Percentiles rank a stretch among this genome's conserved stretches.
Evolutionary conservation across 2,329 filamentous ascomycete genomes (phyloP).

Genomic region (Furcasterigmium furcatum): DNA sequence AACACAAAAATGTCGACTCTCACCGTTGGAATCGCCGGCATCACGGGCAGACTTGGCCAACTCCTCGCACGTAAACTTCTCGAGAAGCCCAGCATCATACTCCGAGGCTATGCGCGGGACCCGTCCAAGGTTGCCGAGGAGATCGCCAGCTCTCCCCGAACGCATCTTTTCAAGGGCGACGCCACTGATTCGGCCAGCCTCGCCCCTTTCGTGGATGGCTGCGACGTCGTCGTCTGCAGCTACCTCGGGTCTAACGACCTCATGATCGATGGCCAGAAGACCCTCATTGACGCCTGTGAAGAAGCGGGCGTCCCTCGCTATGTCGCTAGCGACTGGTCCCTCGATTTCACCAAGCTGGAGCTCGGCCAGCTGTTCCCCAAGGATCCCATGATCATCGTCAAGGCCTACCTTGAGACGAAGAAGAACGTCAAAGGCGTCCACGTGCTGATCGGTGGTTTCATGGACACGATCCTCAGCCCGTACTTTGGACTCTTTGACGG

Average conservation of each 20-base stretch:
- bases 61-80: too few relatives aligned
- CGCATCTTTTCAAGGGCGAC: slow-evolving; percentile 20
- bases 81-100: too few relatives aligned
- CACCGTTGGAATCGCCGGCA: too few relatives aligned
- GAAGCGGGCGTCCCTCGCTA: slow-evolving; percentile 29
- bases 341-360: slow-evolving; percentile 36
- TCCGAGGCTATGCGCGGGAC: too few relatives aligned
- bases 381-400: slow-evolving; percentile 34
- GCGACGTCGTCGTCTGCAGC: slow-evolving; percentile 33
- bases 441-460: slow-evolving; percentile 33
- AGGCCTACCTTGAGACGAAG: slow-evolving; percentile 32
- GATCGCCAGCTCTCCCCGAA: too few relatives aligned
- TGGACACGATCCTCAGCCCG: slow-evolving; percentile 27
- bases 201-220: slow-evolving; percentile 21
- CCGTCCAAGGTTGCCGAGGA: too few relatives aligned
- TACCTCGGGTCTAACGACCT: slow-evolving; percentile 32
- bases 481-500: slow-evolving; percentile 18
- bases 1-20: too few relatives aligned
- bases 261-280: slow-evolving; percentile 37
- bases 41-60: too few relatives aligned
- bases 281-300: slow-evolving; percentile 34
- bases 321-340: slow-evolving; percentile 33
- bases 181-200: slow-evolving; percentile 18
- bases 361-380: slow-evolving; percentile 30
- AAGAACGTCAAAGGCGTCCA: slow-evolving; percentile 35